These are phyloP conservation scores for Phytophthora pistaciae DNA, from an alignment of 352 stramenopile species.

Conservation along the genomic window DNA sequence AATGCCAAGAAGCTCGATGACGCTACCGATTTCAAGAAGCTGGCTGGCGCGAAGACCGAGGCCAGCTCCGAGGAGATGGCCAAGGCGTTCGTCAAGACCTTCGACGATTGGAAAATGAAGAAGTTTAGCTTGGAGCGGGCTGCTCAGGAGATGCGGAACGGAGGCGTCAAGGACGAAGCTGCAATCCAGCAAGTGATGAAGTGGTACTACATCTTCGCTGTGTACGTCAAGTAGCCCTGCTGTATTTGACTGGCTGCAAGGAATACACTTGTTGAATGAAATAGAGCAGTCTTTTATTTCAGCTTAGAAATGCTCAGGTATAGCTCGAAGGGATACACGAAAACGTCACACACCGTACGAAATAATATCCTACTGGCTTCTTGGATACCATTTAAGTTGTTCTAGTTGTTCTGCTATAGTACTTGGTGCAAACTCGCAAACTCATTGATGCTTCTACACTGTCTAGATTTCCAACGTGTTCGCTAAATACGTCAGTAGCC, in stretches of 20 bases:
- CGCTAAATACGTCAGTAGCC: no score
- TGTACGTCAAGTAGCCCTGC: not conserved
- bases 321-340: no score
- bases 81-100: not conserved
- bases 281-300: not conserved
- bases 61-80: not conserved
- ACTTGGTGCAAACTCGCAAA: no score
- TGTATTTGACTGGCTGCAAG: not conserved
- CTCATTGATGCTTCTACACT: no score
- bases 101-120: not conserved
- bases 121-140: not conserved
- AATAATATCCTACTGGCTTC: no score
- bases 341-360: no score
- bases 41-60: not conserved
- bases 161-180: not conserved
- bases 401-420: no score
- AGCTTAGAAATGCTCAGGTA: no score
- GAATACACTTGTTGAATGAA: not conserved
- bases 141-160: not conserved
- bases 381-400: no score
- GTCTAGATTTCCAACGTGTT: no score
- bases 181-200: not conserved
- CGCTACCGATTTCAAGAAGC: not conserved
- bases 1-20: not conserved
- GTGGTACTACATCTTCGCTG: not conserved